phyloP scores from a whole-genome alignment of 495 filamentous ascomycete species.

The Margaritispora aquatica region DNA sequence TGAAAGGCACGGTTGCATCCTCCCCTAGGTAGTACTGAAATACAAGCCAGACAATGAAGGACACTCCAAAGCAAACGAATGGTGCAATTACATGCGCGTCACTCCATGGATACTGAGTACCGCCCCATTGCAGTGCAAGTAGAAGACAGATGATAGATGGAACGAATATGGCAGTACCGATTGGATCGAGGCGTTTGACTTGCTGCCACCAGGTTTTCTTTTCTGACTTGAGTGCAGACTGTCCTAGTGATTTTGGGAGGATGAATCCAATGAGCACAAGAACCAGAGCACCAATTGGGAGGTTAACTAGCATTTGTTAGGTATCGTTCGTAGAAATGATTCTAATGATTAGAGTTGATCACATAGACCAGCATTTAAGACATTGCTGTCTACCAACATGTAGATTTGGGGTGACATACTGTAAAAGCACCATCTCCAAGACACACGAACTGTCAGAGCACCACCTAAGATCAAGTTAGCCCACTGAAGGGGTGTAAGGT shows the following conservation, averaged over 20 bases:
- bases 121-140: slow-evolving; percentile 41
- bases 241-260: slow-evolving; percentile 29
- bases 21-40: slow-evolving; percentile 63
- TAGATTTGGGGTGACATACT: background rate
- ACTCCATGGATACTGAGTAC: slow-evolving; percentile 34
- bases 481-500: background rate
- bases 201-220: background rate
- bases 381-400: background rate
- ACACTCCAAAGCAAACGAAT: slow-evolving; percentile 54
- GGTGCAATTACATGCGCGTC: slow-evolving; percentile 28
- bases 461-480: slow-evolving; percentile 36
- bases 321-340: too few relatives aligned
- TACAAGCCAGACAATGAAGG: slow-evolving; percentile 51
- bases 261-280: slow-evolving; percentile 39
- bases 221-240: background rate
- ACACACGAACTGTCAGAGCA: slow-evolving; percentile 52
- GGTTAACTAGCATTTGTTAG: slow-evolving; percentile 35
- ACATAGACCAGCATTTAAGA: background rate
- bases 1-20: slow-evolving; percentile 67
- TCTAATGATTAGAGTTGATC: too few relatives aligned
- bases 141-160: slow-evolving; percentile 32
- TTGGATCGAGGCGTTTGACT: slow-evolving; percentile 37
- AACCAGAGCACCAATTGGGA: slow-evolving; percentile 43
- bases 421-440: slow-evolving; percentile 39
- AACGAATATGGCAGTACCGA: slow-evolving; percentile 35